Percentiles rank a stretch among this genome's conserved stretches.
Conservation (phyloP, 2,329 filamentous ascomycete species). For the Dactylellina drechsleri region DNA sequence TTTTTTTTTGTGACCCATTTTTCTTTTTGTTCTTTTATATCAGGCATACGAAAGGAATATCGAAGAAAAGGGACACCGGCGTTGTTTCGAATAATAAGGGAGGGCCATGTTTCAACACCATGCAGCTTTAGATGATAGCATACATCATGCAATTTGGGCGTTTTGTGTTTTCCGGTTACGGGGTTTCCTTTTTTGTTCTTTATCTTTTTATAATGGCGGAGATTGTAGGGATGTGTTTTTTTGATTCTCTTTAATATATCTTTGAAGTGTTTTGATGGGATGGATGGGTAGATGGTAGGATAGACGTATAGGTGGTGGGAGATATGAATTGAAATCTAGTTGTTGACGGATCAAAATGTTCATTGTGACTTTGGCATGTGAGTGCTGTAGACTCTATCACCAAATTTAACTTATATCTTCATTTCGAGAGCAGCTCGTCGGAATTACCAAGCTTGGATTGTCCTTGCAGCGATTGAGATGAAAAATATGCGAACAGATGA, state of each 20-base stretch:
- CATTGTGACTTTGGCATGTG: too few relatives aligned
- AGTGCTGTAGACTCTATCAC: too few relatives aligned
- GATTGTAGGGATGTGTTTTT: conserved; percentile 30
- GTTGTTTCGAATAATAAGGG: conserved; percentile 55
- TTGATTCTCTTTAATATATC: conserved; percentile 30
- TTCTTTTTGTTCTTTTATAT: conserved; percentile 27
- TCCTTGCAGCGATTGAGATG: too few relatives aligned
- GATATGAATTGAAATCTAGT: conserved; percentile 1
- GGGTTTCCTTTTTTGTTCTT: conserved; percentile 11
- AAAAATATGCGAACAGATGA: too few relatives aligned
- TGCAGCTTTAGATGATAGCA: conserved; percentile 56
- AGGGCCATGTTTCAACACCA: conserved; percentile 56
- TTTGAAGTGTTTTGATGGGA: conserved; percentile 1
- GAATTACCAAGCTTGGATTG: too few relatives aligned
- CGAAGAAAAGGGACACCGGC: conserved; percentile 44
- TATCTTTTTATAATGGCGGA: conserved; percentile 38
- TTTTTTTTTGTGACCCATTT: conserved; percentile 15
- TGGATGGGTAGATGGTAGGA: background rate
- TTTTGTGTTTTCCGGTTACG: conserved; percentile 30
- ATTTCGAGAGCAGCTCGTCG: too few relatives aligned
- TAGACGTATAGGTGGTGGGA: background rate
- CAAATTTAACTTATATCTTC: too few relatives aligned
- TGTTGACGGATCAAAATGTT: too few relatives aligned
- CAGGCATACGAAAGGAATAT: conserved; percentile 41
- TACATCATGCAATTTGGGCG: conserved; percentile 54